Conservation (phyloP, 2,329 filamentous ascomycete species). For the Penicillium sp. region DNA sequence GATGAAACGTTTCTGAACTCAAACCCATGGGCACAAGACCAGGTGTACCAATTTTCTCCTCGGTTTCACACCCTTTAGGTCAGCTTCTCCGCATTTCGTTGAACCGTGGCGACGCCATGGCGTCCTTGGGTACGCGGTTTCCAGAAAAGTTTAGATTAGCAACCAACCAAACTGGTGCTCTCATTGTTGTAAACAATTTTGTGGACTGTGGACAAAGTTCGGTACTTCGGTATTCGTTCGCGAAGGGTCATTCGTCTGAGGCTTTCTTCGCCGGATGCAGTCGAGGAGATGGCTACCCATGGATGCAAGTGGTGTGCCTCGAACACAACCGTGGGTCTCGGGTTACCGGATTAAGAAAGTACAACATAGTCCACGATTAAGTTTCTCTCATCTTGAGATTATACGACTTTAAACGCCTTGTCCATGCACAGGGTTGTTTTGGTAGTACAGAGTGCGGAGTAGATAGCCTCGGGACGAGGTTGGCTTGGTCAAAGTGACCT, state of each 20-base stretch:
- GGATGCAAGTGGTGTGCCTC: conserved; percentile 18
- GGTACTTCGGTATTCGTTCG: neutral
- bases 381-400: conserved; percentile 1
- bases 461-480: too few species aligned
- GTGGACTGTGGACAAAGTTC: neutral
- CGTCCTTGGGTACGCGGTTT: neutral
- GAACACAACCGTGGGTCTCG: conserved; percentile 16
- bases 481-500: too few species aligned
- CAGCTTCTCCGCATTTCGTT: conserved; percentile 5
- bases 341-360: conserved; percentile 1
- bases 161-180: neutral
- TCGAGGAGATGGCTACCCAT: conserved; percentile 11
- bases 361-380: neutral
- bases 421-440: too few species aligned
- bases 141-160: neutral
- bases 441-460: too few species aligned
- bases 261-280: conserved; percentile 6
- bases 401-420: too few species aligned
- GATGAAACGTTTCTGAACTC: neutral
- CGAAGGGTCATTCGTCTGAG: neutral
- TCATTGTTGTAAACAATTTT: neutral
- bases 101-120: neutral
- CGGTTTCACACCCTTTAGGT: neutral
- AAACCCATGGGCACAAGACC: neutral
- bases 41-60: neutral